phyloP scores from a whole-genome alignment of 179 eudicot species.

The Gypsophila paniculata region DNA sequence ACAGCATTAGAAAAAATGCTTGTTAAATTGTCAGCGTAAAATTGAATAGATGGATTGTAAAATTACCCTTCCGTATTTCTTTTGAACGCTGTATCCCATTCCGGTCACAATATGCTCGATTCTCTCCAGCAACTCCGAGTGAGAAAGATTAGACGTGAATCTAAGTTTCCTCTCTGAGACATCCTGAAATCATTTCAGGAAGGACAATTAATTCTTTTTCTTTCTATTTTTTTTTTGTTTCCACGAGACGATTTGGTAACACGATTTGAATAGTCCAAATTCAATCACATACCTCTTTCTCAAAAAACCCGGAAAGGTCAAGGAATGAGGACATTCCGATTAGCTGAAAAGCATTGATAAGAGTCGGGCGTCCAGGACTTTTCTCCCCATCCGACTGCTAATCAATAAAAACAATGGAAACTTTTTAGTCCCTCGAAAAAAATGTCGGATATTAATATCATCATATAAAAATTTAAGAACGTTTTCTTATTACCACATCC shows the following conservation, averaged over 20 bases:
- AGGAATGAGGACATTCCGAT: constrained; percentile 94
- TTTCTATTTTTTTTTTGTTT: neutral
- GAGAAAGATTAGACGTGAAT: constrained; percentile 78
- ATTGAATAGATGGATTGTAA: neutral
- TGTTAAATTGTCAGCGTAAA: neutral
- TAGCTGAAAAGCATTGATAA: constrained; percentile 86
- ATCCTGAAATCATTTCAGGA: constrained; percentile 41
- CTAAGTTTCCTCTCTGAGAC: constrained; percentile 85
- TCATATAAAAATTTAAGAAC: neutral
- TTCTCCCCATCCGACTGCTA: constrained; percentile 52
- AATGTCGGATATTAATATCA: neutral
- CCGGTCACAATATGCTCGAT: constrained; percentile 62
- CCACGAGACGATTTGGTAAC: neutral
- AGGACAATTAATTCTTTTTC: neutral
- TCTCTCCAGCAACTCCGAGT: constrained; percentile 67
- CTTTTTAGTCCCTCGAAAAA: neutral
- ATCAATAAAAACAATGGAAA: constrained; percentile 9
- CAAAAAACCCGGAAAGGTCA: constrained; percentile 95
- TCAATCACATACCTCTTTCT: constrained; percentile 70
- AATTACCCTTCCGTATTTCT: constrained; percentile 76
- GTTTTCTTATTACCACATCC: constrained; percentile 36
- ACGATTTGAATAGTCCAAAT: neutral
- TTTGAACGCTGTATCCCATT: constrained; percentile 76
- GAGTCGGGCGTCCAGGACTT: constrained; percentile 48
- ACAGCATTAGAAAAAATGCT: constrained; percentile 3